Conservation (phyloP, 2,329 filamentous ascomycete genomes). For the Clonostachys byssicola region DNA sequence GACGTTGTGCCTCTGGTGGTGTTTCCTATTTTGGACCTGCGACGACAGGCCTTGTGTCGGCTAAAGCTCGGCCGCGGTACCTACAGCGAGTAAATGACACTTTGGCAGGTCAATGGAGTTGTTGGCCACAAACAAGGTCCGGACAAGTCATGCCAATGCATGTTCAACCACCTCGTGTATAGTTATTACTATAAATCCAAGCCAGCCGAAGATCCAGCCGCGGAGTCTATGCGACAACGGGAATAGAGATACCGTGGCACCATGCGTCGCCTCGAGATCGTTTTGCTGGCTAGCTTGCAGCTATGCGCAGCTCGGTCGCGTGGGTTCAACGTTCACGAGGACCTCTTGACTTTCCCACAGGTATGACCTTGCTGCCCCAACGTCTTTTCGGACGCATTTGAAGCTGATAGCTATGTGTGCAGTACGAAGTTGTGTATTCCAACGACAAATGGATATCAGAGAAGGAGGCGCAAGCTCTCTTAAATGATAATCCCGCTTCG, state of each 20-base stretch:
- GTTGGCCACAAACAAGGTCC: no score
- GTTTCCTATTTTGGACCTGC: no score
- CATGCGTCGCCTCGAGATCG: constrained; percentile 47
- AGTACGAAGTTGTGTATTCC: constrained; percentile 80
- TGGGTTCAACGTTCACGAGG: constrained; percentile 82
- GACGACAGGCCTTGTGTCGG: no score
- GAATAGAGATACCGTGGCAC: constrained; percentile 10
- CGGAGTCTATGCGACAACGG: no score
- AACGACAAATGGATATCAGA: constrained; percentile 65
- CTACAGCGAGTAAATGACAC: no score
- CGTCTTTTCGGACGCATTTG: background rate
- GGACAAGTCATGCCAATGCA: no score
- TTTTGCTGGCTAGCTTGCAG: constrained; percentile 37
- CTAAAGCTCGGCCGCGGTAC: no score
- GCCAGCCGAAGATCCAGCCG: no score
- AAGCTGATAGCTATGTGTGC: constrained; percentile 3
- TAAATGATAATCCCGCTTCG: constrained; percentile 33
- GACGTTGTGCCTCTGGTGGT: no score
- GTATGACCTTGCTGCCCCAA: constrained; percentile 37
- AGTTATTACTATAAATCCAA: no score
- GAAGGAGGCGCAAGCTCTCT: constrained; percentile 58
- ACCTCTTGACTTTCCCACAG: constrained; percentile 82
- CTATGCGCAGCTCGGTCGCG: constrained; percentile 43
- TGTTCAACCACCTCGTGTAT: no score
- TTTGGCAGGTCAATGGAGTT: no score